Evolutionary conservation across 805 yeast species (phyloP).

Genomic region (Wickerhamomyces kurtzmanii): DNA sequence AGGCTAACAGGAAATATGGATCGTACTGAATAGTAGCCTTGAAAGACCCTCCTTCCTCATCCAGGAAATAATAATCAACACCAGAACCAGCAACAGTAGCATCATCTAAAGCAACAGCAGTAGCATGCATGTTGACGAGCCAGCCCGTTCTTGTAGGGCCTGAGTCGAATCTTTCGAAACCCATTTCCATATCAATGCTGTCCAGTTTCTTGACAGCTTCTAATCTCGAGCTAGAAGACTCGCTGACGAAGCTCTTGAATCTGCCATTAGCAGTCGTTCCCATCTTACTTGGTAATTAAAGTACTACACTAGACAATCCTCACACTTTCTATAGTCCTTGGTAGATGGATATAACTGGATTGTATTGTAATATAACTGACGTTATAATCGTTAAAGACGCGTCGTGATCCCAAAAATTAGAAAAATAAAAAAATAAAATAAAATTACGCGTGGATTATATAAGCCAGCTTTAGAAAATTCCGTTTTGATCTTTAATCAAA

Average conservation of each 20-base stretch:
- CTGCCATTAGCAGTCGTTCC: slow-evolving; percentile 6
- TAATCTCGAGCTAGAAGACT: slow-evolving; percentile 21
- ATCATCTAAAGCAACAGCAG: slow-evolving; percentile 53
- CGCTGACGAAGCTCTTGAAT: slow-evolving; percentile 33
- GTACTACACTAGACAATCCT: too few relatives aligned
- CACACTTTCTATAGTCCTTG: too few relatives aligned
- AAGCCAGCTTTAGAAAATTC: too few relatives aligned
- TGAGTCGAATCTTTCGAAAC: slow-evolving; percentile 69
- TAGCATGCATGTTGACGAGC: slow-evolving; percentile 91
- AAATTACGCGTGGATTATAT: too few relatives aligned
- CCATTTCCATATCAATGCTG: slow-evolving; percentile 72
- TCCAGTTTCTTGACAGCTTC: slow-evolving; percentile 55
- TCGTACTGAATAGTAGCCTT: slow-evolving; percentile 75
- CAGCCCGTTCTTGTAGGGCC: slow-evolving; percentile 77
- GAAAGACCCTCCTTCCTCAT: slow-evolving; percentile 94
- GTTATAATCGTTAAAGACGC: too few relatives aligned
- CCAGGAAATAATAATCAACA: slow-evolving; percentile 89
- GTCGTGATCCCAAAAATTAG: too few relatives aligned
- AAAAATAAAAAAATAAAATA: too few relatives aligned
- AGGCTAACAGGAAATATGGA: slow-evolving; percentile 76
- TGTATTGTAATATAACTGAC: too few relatives aligned
- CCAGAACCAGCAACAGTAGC: slow-evolving; percentile 68
- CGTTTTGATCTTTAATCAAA: too few relatives aligned
- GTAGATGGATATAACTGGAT: too few relatives aligned
- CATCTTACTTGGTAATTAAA: too few relatives aligned